These are phyloP conservation scores for Diplocarpon mali DNA, from an alignment of 2,329 filamentous ascomycete species.

Conservation along the genomic window DNA sequence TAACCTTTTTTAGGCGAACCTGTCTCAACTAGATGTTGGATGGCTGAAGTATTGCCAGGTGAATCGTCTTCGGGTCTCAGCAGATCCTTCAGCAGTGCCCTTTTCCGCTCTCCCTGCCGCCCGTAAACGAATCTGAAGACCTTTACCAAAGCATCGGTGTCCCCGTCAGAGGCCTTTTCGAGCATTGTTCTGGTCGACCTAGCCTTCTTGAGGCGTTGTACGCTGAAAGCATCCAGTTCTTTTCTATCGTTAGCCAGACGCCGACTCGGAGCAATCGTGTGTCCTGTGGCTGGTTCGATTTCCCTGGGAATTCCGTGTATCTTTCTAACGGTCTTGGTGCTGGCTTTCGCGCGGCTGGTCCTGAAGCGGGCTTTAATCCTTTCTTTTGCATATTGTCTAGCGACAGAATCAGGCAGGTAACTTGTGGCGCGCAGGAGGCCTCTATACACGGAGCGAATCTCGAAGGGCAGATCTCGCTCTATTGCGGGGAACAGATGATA, in stretches of 20 bases:
- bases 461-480: neutral
- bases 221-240: neutral
- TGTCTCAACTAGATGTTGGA: constrained; percentile 28
- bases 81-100: constrained; percentile 35
- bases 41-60: constrained; percentile 30
- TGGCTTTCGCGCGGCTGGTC: neutral
- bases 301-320: no score
- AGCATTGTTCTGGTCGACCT: constrained; percentile 36
- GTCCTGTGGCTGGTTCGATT: no score
- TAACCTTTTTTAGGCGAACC: neutral
- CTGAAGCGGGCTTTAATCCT: constrained; percentile 37
- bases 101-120: constrained; percentile 39
- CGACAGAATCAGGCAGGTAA: constrained; percentile 43
- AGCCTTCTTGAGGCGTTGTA: constrained; percentile 29
- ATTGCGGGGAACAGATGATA: neutral
- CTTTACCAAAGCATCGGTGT: constrained; percentile 34
- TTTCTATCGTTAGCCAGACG: no score
- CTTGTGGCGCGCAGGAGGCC: constrained; percentile 48
- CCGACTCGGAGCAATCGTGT: no score
- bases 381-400: constrained; percentile 33
- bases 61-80: constrained; percentile 24
- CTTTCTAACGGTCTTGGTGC: neutral
- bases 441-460: constrained; percentile 36
- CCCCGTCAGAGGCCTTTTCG: constrained; percentile 42
- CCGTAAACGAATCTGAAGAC: constrained; percentile 42